phyloP scores from a whole-genome alignment of 495 filamentous ascomycete species.

The Terfezia claveryi region DNA sequence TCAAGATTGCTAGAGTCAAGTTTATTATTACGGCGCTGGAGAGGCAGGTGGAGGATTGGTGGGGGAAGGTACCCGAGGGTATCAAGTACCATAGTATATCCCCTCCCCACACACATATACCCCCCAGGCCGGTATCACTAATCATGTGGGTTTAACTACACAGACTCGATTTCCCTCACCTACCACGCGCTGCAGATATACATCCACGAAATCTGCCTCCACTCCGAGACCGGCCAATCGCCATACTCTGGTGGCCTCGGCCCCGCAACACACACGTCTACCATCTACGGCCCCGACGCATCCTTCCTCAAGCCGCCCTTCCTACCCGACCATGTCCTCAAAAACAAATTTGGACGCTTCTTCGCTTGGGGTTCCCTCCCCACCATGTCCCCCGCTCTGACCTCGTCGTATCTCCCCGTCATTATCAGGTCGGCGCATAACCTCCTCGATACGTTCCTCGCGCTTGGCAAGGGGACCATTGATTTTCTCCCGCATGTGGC shows the following conservation, averaged over 20 bases:
- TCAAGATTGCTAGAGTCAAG: constrained; percentile 51
- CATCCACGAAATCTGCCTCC: neutral
- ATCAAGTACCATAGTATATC: constrained; percentile 2
- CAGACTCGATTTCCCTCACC: neutral
- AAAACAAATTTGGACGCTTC: no score
- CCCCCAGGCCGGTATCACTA: neutral
- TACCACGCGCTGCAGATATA: neutral
- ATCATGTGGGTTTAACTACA: neutral
- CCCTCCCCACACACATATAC: neutral
- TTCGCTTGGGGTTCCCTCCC: no score
- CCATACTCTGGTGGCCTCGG: neutral
- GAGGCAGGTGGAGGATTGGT: constrained; percentile 49
- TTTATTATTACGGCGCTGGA: constrained; percentile 57
- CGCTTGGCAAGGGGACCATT: neutral
- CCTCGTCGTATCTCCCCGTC: neutral
- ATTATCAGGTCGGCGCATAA: neutral
- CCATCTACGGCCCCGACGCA: no score
- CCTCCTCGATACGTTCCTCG: neutral
- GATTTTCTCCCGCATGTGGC: neutral
- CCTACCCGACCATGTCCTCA: no score
- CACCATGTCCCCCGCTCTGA: neutral
- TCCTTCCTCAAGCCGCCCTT: no score
- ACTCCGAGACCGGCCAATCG: neutral
- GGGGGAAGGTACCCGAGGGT: constrained; percentile 29
- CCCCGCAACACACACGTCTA: no score